Evolutionary conservation across 371 early-diverging fungal species (phyloP).

Genomic region (Fennellomyces sp.): DNA sequence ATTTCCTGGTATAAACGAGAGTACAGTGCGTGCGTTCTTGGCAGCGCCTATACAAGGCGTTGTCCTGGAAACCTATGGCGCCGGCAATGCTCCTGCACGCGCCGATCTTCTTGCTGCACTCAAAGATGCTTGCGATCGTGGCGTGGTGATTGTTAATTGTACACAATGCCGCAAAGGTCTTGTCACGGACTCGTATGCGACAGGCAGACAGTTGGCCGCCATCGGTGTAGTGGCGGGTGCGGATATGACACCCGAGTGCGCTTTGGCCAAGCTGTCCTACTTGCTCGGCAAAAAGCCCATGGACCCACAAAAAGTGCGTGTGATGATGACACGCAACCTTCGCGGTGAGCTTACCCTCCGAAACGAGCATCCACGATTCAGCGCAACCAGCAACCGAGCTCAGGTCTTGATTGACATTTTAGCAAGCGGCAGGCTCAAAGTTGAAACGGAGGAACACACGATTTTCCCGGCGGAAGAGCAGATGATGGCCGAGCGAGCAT

Average conservation of each 20-base stretch:
- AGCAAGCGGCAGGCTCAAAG: conserved; percentile 22
- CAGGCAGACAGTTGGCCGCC: conserved; percentile 81
- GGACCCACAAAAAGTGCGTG: conserved; percentile 72
- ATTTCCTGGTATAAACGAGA: conserved; percentile 93
- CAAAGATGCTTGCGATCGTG: conserved; percentile 87
- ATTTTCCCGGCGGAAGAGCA: conserved; percentile 55
- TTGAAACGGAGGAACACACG: conserved; percentile 15
- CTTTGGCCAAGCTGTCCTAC: conserved; percentile 93
- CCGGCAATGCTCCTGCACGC: conserved; percentile 95
- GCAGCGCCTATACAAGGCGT: conserved; percentile 89
- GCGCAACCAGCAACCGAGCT: conserved; percentile 52
- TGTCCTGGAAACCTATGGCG: conserved; percentile 95
- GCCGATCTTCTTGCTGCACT: conserved; percentile 82
- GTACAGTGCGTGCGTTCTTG: conserved; percentile 87
- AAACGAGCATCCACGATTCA: conserved; percentile 61
- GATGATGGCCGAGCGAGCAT: conserved; percentile 69
- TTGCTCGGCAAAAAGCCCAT: conserved; percentile 72
- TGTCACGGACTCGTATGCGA: conserved; percentile 91
- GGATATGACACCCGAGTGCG: conserved; percentile 98
- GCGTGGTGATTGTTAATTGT: conserved; percentile 95
- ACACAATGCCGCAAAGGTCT: conserved; percentile 90
- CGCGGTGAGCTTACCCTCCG: conserved; percentile 93
- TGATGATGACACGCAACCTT: conserved; percentile 79
- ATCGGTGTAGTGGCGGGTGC: conserved; percentile 93
- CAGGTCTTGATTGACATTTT: conserved; percentile 56